Percentiles rank a stretch among this genome's conserved stretches.
phyloP scores from a whole-genome alignment of 2,329 filamentous ascomycete genomes.

The Arthrobotrys conoides region DNA sequence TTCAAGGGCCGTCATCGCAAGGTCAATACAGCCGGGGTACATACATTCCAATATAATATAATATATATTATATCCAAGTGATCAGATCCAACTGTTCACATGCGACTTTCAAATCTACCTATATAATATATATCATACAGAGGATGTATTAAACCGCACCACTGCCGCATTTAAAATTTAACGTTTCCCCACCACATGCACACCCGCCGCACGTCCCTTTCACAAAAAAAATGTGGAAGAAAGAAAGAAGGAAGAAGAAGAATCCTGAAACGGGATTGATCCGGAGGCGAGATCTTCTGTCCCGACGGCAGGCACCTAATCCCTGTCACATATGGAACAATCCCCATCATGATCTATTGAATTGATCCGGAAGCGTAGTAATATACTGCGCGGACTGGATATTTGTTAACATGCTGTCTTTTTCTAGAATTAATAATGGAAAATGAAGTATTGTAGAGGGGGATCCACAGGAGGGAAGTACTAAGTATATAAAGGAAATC shows the following conservation, averaged over 20 bases:
- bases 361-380: constrained; percentile 44
- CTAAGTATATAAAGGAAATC: neutral
- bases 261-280: constrained; percentile 49
- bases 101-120: too few species aligned
- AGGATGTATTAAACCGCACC: neutral
- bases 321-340: constrained; percentile 57
- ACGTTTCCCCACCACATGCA: constrained; percentile 47
- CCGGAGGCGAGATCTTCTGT: constrained; percentile 60
- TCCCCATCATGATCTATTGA: constrained; percentile 29
- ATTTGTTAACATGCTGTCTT: constrained; percentile 52
- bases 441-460: neutral
- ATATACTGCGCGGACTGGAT: neutral
- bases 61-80: too few species aligned
- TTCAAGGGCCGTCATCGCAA: constrained; percentile 42
- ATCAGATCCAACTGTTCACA: too few species aligned
- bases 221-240: too few species aligned
- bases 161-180: too few species aligned
- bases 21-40: constrained; percentile 25
- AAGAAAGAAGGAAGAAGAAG: neutral
- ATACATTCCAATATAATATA: too few species aligned
- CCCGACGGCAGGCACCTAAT: constrained; percentile 56
- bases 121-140: too few species aligned
- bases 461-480: neutral
- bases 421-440: constrained; percentile 57
- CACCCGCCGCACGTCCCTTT: constrained; percentile 9